Evolutionary conservation across 129 eudicot genomes (phyloP), one percentile per base, ranked within the genome.

Genomic region (Mikania micrantha): DNA sequence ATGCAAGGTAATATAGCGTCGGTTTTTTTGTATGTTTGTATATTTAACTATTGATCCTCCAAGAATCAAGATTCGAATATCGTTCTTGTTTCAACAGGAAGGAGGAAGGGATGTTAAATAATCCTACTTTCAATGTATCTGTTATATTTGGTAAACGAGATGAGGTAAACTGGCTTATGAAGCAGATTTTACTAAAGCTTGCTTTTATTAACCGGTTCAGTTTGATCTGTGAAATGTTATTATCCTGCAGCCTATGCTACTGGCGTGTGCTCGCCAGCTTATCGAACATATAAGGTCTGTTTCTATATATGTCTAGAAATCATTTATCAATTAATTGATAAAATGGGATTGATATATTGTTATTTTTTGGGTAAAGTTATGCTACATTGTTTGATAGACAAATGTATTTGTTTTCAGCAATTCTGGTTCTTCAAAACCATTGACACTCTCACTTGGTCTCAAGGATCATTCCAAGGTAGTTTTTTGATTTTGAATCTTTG

Each of bases 91-190:
- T 74, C 29, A 72, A 64, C 77, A 86, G 96, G 80, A 93, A 88
- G 76, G 98, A 93, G 74, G 95, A 80, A 86, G 92, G 87, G 60
- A 81, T 88, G 73, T 52, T 82, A 49, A 80, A 67, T 40, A 75
- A 74, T 50, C 96, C 98, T 27, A 88, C 95, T 15, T 93, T 75
- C 69, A 84, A 65, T 52, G 95, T 84, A 15, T 67, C 84, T 31
- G 95, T 86, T 29, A 66, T 86, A 68, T 86, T 92, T 70, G 98
- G 98, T 47, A 93, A 93, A 82, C 75, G 95, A 38, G 98, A 93
- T 56, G 96, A 93, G 90, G 96, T 91, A 67, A 83, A 72, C 48
- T 49, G 29, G 31, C 67, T 25, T 59, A 40, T 25, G 61, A 40
- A 60, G 47, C 22, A 7, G 27, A 44, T 24, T 3, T 24, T 16